Base-by-base conservation (phyloP, 2,329 filamentous ascomycete species). In the Claviceps sp. region DNA sequence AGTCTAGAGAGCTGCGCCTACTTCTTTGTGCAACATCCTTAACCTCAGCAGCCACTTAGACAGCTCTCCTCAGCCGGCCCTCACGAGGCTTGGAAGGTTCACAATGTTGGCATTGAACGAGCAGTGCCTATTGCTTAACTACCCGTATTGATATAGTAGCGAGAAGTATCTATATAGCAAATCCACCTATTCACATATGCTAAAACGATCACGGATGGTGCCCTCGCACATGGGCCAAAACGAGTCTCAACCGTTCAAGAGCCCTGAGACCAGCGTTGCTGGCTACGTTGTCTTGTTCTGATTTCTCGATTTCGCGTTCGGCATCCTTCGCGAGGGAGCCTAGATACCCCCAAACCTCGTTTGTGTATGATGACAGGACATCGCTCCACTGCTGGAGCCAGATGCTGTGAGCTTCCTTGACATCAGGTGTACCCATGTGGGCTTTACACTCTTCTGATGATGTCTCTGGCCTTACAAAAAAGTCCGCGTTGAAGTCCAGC, bases 301-400 rank as follows among this genome's bases (percentile, higher is more conserved):
- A 62, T 26, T 69, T 62, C 47, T 75, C 67, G 19, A 85, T 64
- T 61, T 87, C 82, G 46, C 66, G 65, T 52, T 68, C 70, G 4
- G 82, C 83, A 55, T 78, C 73, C 48, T 71, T 67, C 10, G 81
- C 74, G 38, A 84, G 66, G 3, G 75, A 71, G 34, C 72, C 65
- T 19, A 86, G 63, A 52, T 78, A 80, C 19, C 83, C 84, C 84
- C 83, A 87, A 24, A 87, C 82, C 52, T 85, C 78, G 60, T 85
- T 80, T 0, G 73, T 74, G 57, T 84, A 84, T 38, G 70, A 66
- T 2, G 69, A 73, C 24, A 83, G 67, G 7, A 82, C 77, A 43
- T 71, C 69, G 38, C 71, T 70, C 79, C 80, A 83, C 58, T 80
- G 73, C 39, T 69, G 65, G 13, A 77, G 63, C 77, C 78, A 81